These are phyloP conservation scores for Spergularia marina DNA, from an alignment of 148 eudicot species.

Conservation along the genomic window DNA sequence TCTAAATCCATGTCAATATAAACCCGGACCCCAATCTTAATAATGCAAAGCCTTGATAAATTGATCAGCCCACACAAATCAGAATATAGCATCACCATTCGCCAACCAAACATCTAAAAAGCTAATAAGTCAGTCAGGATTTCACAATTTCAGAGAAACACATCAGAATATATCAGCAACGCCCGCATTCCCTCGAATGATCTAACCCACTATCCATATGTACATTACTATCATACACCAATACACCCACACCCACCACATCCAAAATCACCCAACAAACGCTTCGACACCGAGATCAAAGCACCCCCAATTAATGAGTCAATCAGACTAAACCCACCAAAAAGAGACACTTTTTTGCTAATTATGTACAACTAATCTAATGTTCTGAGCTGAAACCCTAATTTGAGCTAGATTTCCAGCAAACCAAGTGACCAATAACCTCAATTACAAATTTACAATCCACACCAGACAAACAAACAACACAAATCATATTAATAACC, in stretches of 20 bases:
- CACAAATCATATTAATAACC: background rate
- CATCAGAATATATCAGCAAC: background rate
- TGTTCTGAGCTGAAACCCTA: conserved; percentile 15
- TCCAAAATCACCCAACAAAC: background rate
- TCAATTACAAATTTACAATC: background rate
- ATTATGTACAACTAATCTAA: background rate
- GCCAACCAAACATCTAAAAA: background rate
- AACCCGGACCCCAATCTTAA: background rate
- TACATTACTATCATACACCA: background rate
- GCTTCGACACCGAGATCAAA: conserved; percentile 9
- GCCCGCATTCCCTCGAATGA: background rate
- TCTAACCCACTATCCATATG: background rate
- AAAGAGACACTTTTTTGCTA: background rate
- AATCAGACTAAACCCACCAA: background rate
- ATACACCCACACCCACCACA: background rate
- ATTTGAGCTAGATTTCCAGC: background rate
- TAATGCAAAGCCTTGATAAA: background rate
- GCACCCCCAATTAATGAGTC: background rate
- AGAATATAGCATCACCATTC: background rate
- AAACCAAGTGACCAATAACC: conserved; percentile 1
- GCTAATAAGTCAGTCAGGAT: too few species aligned
- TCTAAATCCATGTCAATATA: background rate
- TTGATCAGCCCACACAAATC: background rate
- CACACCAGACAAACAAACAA: conserved; percentile 1
- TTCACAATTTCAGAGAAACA: background rate